Base-by-base conservation (phyloP, 352 stramenopile species). In the Phytopythium chamaehyphon region DNA sequence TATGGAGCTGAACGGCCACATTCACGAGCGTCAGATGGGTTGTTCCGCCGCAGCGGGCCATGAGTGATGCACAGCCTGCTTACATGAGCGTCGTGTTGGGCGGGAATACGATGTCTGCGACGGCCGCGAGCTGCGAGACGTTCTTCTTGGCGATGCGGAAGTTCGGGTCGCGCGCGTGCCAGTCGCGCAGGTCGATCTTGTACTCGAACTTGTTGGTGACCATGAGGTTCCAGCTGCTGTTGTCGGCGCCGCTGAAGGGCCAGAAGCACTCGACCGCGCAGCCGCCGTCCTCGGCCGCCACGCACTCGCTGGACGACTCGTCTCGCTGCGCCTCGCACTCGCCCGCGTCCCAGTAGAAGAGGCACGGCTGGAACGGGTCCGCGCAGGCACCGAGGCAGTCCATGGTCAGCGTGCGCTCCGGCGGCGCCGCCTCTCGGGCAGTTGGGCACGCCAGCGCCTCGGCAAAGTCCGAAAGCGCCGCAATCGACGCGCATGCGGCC, bases 191-290 rank as follows among this genome's bases (percentile, higher is more conserved):
- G 46, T 77, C 68, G n/a, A 45, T 47, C 21, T 55, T 59, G 51
- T 67, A 72, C 37, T 71, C 68, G 37, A 43, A 52, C 1, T 50
- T 16, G 42, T 63, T 65, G 19, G 62, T 68, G 43, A 74, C 37
- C 55, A 73, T 52, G 31, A 77, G 48, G 42, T 70, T 57, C 68
- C 68, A 77, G 36, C 42, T 46, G 6, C 55, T 31, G 19, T 54
- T 53, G 9, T n/a, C 33, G 9, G 16, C 46, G 7, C 62, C 62
- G 22, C 56, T 68, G 39, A 74, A 63, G n/a, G 64, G 68, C 2
- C 40, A 54, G 52, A 77, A 59, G 46, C 68, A 77, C 54, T 77
- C 62, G 55, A 77, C 40, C 11, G 68, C 68, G 24, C 68, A 77
- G 31, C 39, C 51, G 9, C 37, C 45, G 21, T 22, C 28, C 38